A percentile compares a stretch with the other conserved stretches of the same genome.
These are phyloP conservation scores for Sclerotinia minor DNA, from an alignment of 2,329 filamentous ascomycete species.

Conservation along the genomic window DNA sequence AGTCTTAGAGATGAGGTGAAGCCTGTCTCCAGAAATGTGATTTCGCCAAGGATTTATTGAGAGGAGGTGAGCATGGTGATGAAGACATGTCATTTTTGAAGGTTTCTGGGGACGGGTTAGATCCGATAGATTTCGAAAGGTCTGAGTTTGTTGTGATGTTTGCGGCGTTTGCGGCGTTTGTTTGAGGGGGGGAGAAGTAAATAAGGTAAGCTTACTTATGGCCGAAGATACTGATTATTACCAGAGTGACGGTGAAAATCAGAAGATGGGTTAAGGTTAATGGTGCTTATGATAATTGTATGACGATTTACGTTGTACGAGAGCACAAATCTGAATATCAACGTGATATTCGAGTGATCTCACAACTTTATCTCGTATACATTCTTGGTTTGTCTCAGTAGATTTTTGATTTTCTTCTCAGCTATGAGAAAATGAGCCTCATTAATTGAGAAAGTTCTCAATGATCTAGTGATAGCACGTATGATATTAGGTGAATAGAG, in stretches of 20 bases:
- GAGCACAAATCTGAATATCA: background rate
- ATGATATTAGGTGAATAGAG: background rate
- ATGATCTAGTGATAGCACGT: background rate
- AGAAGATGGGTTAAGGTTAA: background rate
- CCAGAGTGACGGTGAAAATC: background rate
- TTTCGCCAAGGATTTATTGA: background rate
- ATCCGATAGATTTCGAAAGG: background rate
- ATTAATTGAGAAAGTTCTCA: background rate
- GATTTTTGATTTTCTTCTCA: background rate
- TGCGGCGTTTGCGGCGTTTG: background rate
- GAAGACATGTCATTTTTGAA: background rate
- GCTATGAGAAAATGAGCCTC: background rate
- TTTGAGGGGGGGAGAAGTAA: no score
- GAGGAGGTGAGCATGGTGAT: background rate
- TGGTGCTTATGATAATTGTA: background rate
- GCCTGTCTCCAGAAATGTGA: background rate
- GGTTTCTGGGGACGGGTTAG: no score
- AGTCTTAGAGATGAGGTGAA: background rate
- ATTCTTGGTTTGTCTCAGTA: constrained; percentile 9
- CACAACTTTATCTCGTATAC: background rate
- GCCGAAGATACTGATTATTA: background rate
- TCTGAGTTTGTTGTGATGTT: background rate
- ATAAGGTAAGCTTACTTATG: constrained; percentile 6
- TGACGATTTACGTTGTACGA: background rate
- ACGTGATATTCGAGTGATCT: background rate